Percentiles rank a stretch among this genome's conserved stretches.
These are phyloP conservation scores for Scalesia atractyloides DNA, from an alignment of 129 eudicot genomes.

Conservation along the genomic window DNA sequence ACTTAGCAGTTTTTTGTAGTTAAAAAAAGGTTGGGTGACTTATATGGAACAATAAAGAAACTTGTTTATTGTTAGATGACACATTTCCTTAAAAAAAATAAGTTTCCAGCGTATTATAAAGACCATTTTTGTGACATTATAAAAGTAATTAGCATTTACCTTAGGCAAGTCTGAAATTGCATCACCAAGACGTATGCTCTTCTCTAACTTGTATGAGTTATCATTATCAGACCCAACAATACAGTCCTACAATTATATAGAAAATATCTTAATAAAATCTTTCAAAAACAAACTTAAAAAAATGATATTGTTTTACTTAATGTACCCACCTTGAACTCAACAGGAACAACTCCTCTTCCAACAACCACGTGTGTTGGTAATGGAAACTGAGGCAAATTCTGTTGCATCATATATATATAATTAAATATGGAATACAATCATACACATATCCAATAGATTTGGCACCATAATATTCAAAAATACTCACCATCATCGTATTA, in stretches of 20 bases:
- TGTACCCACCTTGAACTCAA: constrained; percentile 53
- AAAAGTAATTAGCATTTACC: constrained; percentile 31
- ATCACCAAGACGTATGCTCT: constrained; percentile 56
- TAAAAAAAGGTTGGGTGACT: no score
- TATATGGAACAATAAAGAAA: no score
- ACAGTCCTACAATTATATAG: constrained; percentile 40
- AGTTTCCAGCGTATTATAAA: neutral
- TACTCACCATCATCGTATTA: constrained; percentile 47
- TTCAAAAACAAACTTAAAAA: neutral
- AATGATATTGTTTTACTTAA: neutral
- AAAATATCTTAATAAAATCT: neutral
- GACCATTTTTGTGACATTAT: neutral
- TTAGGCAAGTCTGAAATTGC: constrained; percentile 69
- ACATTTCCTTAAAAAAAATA: neutral
- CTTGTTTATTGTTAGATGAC: no score
- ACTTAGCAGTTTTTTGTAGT: no score
- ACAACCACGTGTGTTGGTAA: constrained; percentile 69
- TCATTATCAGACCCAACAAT: constrained; percentile 51
- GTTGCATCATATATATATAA: constrained; percentile 9
- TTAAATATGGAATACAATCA: neutral
- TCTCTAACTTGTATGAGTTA: constrained; percentile 30
- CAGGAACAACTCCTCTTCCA: constrained; percentile 49
- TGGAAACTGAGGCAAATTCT: constrained; percentile 73
- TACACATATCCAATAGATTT: neutral
- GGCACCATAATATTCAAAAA: neutral